A percentile compares a stretch with the other conserved stretches of the same genome.
Evolutionary conservation across 83 land plant species (phyloP).

Genomic region (Picea abies): DNA sequence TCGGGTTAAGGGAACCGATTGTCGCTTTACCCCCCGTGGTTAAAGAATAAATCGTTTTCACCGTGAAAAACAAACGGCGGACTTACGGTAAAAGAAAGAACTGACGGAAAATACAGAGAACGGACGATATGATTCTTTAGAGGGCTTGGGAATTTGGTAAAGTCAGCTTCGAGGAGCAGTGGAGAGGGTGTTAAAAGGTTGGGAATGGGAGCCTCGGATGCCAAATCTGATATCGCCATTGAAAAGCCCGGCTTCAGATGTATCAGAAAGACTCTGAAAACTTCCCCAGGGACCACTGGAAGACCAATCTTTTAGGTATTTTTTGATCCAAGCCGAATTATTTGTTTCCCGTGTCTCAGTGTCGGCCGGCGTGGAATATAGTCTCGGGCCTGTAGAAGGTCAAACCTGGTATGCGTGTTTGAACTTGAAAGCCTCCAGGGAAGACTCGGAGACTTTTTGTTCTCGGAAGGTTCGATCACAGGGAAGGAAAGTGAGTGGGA

Average conservation of each 20-base stretch:
- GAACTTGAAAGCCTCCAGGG: too few species aligned
- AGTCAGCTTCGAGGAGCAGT: background rate
- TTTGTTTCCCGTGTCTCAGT: too few species aligned
- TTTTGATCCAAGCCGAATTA: background rate
- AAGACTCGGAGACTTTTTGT: too few species aligned
- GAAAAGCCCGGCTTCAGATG: background rate
- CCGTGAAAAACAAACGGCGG: too few species aligned
- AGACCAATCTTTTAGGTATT: background rate
- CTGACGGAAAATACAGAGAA: background rate
- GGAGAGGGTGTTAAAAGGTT: constrained; percentile 4
- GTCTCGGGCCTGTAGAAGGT: too few species aligned
- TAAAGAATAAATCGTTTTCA: background rate
- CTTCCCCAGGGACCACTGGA: constrained; percentile 7
- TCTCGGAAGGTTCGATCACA: too few species aligned
- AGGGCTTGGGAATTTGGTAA: background rate
- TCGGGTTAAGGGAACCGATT: background rate
- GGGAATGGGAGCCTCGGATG: background rate
- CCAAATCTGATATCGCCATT: constrained; percentile 1
- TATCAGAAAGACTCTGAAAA: background rate
- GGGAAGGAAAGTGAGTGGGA: too few species aligned
- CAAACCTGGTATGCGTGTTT: too few species aligned
- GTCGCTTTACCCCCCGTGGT: background rate
- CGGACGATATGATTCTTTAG: background rate
- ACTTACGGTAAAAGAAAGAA: background rate
- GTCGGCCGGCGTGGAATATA: too few species aligned